Evolutionary conservation across 108 stramenopile species (phyloP).

Genomic region (Nannochloropsis oceanica): DNA sequence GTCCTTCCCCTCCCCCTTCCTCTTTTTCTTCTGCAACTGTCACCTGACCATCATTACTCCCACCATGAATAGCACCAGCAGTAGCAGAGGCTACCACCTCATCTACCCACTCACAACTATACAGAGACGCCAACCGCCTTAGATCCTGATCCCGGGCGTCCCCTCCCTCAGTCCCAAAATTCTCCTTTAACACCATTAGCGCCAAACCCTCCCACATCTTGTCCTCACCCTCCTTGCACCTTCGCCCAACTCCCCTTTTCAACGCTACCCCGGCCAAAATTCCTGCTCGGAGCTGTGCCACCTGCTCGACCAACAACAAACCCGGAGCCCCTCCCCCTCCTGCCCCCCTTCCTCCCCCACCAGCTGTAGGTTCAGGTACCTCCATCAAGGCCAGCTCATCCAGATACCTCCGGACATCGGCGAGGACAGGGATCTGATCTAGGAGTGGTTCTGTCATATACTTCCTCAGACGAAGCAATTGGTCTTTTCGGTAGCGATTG

Average conservation of each 20-base stretch:
- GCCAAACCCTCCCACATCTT: background rate
- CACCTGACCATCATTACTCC: no score
- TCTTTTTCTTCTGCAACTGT: no score
- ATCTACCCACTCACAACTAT: background rate
- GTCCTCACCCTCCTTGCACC: background rate
- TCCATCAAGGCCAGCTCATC: constrained; percentile 59
- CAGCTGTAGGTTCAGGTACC: constrained; percentile 40
- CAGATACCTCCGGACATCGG: constrained; percentile 52
- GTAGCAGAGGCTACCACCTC: background rate
- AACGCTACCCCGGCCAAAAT: background rate
- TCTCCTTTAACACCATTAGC: background rate
- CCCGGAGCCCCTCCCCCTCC: background rate
- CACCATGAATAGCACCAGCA: no score
- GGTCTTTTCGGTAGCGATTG: constrained; percentile 53
- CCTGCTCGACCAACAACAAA: constrained; percentile 17
- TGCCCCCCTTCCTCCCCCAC: background rate
- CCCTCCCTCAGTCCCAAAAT: background rate
- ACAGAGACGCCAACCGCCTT: background rate
- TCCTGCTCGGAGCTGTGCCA: constrained; percentile 9
- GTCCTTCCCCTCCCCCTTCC: no score
- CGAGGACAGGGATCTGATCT: constrained; percentile 64
- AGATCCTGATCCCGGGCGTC: background rate
- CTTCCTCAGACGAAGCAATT: constrained; percentile 51
- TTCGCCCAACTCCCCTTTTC: no score
- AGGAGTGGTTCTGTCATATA: constrained; percentile 51